These are phyloP conservation scores for Metschnikowia lunata DNA, from an alignment of 805 yeast genomes.

Conservation along the genomic window DNA sequence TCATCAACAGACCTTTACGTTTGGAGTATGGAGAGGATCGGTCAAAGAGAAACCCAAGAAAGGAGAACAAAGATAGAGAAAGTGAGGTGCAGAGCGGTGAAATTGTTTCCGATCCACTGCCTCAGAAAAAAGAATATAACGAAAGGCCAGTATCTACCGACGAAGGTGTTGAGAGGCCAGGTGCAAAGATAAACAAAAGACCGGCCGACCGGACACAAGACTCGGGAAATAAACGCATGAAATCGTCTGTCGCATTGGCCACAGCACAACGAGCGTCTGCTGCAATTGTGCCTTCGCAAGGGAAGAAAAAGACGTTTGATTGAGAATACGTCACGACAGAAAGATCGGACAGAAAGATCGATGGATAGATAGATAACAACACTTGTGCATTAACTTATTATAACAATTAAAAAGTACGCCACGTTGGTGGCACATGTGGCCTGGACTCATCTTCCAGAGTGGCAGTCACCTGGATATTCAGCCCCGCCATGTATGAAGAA, in stretches of 20 bases:
- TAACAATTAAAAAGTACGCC: too few species aligned
- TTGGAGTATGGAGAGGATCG: constrained; percentile 95
- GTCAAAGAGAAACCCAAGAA: constrained; percentile 62
- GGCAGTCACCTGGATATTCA: too few species aligned
- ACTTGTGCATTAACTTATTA: too few species aligned
- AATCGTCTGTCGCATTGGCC: constrained; percentile 83
- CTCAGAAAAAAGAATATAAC: constrained; percentile 2
- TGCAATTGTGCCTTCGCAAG: constrained; percentile 85
- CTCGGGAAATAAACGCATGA: constrained; percentile 45
- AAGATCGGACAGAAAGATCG: too few species aligned
- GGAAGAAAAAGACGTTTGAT: constrained; percentile 77
- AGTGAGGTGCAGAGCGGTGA: constrained; percentile 11
- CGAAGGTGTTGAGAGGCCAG: background rate
- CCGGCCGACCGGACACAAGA: constrained; percentile 12
- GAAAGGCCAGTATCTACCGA: constrained; percentile 5
- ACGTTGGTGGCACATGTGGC: too few species aligned
- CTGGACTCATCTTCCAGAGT: too few species aligned
- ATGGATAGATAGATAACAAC: too few species aligned
- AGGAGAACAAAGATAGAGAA: constrained; percentile 22
- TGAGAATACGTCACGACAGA: too few species aligned
- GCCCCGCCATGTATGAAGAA: too few species aligned
- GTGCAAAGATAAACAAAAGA: constrained; percentile 4
- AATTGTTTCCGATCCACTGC: constrained; percentile 1
- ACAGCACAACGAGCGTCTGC: constrained; percentile 85
- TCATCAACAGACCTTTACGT: constrained; percentile 72